A percentile compares a stretch with the other conserved stretches of the same genome.
Conservation (phyloP, 208 protist genomes). For the Crithidia thermophila region DNA sequence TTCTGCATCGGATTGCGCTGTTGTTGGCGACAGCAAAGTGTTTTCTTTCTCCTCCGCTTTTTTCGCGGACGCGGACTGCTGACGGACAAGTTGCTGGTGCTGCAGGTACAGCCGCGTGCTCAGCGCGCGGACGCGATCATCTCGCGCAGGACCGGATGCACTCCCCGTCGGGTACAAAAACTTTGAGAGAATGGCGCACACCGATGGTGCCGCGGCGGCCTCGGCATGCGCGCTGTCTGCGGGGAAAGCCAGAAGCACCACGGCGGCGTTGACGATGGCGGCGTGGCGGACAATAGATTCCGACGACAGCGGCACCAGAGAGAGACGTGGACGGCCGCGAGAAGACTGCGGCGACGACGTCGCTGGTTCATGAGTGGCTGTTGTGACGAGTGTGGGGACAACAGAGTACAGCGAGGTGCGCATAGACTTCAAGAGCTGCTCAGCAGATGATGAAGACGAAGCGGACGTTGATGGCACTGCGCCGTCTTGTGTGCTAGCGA, state of each 20-base stretch:
- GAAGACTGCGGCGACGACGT: neutral
- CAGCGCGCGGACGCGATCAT: slow-evolving; percentile 27
- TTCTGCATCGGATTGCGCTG: neutral
- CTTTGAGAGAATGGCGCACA: neutral
- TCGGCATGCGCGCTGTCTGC: neutral
- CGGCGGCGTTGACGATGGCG: slow-evolving; percentile 13
- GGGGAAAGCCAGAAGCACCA: slow-evolving; percentile 3
- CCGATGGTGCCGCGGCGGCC: neutral
- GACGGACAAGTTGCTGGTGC: slow-evolving; percentile 18
- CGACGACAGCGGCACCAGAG: slow-evolving; percentile 8
- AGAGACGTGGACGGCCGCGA: slow-evolving; percentile 3
- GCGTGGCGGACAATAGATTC: slow-evolving; percentile 20
- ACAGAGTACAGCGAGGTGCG: slow-evolving; percentile 8
- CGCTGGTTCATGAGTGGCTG: neutral
- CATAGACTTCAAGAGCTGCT: no score
- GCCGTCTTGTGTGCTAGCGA: neutral
- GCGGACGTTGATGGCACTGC: neutral
- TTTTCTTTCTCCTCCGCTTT: neutral
- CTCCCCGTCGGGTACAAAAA: slow-evolving; percentile 5
- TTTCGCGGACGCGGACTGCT: neutral
- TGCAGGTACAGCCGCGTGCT: slow-evolving; percentile 26
- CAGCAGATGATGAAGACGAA: no score
- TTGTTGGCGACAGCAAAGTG: no score
- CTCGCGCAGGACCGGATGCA: neutral
- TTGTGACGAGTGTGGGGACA: neutral